phyloP scores from a whole-genome alignment of 2,329 filamentous ascomycete genomes.

The Beauveria sp. region DNA sequence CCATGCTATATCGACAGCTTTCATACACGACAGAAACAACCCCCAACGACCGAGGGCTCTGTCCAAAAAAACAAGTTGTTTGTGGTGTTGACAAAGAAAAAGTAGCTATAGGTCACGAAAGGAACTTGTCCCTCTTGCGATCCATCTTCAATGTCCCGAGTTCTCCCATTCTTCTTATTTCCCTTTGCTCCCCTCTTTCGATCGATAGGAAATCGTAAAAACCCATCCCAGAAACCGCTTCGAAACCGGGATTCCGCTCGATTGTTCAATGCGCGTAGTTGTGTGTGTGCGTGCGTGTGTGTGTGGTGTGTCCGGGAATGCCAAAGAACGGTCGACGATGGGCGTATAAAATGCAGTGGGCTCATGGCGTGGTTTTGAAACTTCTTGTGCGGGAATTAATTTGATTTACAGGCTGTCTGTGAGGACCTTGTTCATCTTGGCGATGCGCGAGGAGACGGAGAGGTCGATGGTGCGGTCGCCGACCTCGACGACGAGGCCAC shows the following conservation, averaged over 20 bases:
- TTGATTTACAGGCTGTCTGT: constrained; percentile 83
- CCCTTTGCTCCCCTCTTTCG: not conserved
- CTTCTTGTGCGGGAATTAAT: not conserved
- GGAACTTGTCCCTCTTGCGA: not conserved
- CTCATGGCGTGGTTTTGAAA: not conserved
- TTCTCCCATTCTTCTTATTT: not conserved
- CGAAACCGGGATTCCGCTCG: not conserved
- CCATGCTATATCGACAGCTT: constrained; percentile 11
- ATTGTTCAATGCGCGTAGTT: not conserved
- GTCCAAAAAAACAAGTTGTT: constrained; percentile 18
- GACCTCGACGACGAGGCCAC: constrained; percentile 90
- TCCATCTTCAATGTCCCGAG: not conserved
- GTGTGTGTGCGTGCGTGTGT: not conserved
- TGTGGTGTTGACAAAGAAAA: constrained; percentile 6
- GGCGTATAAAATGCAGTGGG: constrained; percentile 5
- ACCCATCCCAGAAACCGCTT: not conserved
- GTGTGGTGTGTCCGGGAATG: not conserved
- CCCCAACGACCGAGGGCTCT: constrained; percentile 12
- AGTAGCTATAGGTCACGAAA: not conserved
- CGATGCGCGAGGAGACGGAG: constrained; percentile 87
- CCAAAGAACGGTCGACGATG: not conserved
- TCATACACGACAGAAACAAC: constrained; percentile 10
- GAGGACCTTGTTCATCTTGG: constrained; percentile 99
- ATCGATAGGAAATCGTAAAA: not conserved
- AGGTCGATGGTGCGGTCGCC: constrained; percentile 98